Evolutionary conservation across 305 asterid species (phyloP), one percentile per base, ranked within the genome.

Genomic region (Fraxinus angustifolia): DNA sequence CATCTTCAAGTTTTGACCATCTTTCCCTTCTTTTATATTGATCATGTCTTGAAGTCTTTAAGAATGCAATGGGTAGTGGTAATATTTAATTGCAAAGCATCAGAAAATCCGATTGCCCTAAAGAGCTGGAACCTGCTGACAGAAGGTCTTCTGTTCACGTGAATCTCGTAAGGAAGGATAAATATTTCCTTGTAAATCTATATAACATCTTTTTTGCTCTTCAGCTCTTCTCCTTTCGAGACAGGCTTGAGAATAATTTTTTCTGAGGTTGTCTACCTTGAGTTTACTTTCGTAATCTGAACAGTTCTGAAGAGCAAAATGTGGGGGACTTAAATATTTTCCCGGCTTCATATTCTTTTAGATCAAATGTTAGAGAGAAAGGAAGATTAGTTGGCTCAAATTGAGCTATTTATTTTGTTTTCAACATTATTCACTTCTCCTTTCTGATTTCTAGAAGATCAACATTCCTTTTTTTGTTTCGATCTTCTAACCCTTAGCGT

Each of bases 81-180:
- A 26, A 48, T 80, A 76, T 78, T 48, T 75, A 79, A 17, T 78
- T 86, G 83, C 91, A 92, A 97, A 95, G 99, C 86, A 89, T 95
- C 85, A 87, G 84, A 83, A 93, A 80, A 76, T 89, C 95, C 7
- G 97, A 93, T 89, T 93, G 97, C 84, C 98, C 98, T 31, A 90
- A 86, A 82, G 98, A 91, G 91, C 89, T 95, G 88, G 94, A 88
- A 82, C 94, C 97, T 70, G 92, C 92, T 7, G 92, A 90, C 78
- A 82, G 89, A 89, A 87, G 90, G 82, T 87, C 94, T 62, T 84
- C 93, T 74, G 92, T 95, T 79, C 89, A 87, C 81, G 93, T 91
- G 80, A 92, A 89, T 83, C 99, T 95, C 83, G 85, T 86, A 78
- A 92, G 92, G 87, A 93, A 95, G 90, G 97, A 90, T 19, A 98